These are phyloP conservation scores for Aspergillus diversus DNA, from an alignment of 495 filamentous ascomycete species.

Conservation along the genomic window DNA sequence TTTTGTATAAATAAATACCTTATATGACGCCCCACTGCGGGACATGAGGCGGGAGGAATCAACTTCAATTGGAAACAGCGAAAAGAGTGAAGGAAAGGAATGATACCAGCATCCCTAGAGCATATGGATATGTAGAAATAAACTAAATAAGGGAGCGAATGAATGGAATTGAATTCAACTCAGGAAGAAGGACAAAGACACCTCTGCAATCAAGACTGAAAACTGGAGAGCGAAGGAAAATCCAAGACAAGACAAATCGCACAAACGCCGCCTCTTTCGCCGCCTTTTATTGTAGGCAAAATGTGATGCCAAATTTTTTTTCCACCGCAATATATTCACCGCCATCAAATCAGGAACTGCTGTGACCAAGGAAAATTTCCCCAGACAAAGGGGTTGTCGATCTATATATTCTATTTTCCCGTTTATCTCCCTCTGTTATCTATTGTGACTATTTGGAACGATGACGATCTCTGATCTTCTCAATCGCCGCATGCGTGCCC, in stretches of 20 bases:
- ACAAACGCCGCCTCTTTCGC: constrained; percentile 12
- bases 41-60: constrained; percentile 14
- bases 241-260: constrained; percentile 11
- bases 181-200: not conserved
- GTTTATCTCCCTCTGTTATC: not conserved
- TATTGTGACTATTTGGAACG: not conserved
- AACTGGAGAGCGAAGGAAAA: constrained; percentile 9
- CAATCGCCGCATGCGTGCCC: constrained; percentile 62
- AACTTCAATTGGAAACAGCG: constrained; percentile 11
- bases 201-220: not conserved
- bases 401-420: not conserved
- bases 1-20: constrained; percentile 16
- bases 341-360: constrained; percentile 8
- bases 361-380: constrained; percentile 3
- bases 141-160: not conserved
- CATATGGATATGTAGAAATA: not conserved
- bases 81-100: constrained; percentile 1
- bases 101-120: not conserved
- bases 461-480: constrained; percentile 56
- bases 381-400: not conserved
- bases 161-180: not conserved
- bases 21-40: constrained; percentile 22
- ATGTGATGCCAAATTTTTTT: constrained; percentile 15
- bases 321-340: constrained; percentile 21
- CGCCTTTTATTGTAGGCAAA: constrained; percentile 21